Evolutionary conservation across 192 early-diverging fungal genomes (phyloP).

Genomic region (Coemansia guatemalensis): DNA sequence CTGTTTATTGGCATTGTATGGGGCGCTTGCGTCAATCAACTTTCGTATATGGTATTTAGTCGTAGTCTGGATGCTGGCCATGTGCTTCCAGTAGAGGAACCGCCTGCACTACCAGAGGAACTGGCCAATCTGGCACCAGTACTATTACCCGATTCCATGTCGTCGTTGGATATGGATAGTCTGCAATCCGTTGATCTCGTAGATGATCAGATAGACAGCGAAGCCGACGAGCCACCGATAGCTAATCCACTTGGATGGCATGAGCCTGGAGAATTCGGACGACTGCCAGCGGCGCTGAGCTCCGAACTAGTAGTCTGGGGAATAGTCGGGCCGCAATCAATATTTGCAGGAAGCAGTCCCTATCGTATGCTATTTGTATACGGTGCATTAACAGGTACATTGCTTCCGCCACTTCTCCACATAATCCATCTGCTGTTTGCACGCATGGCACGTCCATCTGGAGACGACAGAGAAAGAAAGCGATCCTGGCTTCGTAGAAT

Average conservation of each 20-base stretch:
- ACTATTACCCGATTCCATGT: not conserved
- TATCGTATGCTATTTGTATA: constrained; percentile 43
- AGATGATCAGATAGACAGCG: constrained; percentile 11
- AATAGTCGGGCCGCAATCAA: constrained; percentile 41
- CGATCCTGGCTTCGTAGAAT: not conserved
- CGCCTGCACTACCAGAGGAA: not conserved
- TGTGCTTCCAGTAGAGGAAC: constrained; percentile 4
- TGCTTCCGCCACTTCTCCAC: constrained; percentile 25
- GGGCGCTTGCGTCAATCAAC: constrained; percentile 48
- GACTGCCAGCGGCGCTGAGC: constrained; percentile 46
- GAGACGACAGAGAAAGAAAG: not conserved
- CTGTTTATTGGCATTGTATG: constrained; percentile 39
- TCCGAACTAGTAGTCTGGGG: constrained; percentile 53
- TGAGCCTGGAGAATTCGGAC: constrained; percentile 45
- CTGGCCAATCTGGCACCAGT: too few species aligned
- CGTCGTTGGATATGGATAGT: constrained; percentile 12
- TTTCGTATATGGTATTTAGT: constrained; percentile 28
- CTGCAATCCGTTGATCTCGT: constrained; percentile 2
- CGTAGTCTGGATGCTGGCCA: constrained; percentile 10
- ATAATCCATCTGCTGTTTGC: not conserved
- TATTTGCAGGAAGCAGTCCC: constrained; percentile 35
- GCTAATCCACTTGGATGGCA: constrained; percentile 35
- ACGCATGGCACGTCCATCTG: not conserved
- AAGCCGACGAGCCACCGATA: not conserved
- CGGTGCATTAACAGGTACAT: constrained; percentile 31